These are phyloP conservation scores for Trichosporon sp. DNA, from an alignment of 1,284 basidiomycete genomes.

Conservation along the genomic window DNA sequence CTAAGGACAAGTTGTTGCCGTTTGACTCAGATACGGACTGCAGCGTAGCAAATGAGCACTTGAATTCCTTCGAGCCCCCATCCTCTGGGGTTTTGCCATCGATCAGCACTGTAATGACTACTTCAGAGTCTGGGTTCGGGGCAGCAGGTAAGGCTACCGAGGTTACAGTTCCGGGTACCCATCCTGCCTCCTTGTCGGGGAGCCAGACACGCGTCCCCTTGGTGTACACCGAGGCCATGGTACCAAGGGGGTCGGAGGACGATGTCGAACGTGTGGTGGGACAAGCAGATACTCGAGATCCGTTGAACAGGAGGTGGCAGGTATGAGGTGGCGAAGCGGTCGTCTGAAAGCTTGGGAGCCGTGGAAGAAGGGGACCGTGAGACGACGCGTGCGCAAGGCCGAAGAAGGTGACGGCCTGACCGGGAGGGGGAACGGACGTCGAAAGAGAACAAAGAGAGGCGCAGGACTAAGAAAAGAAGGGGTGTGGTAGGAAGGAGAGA, in stretches of 20 bases:
- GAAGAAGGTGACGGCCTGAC: not conserved
- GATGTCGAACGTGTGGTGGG: not conserved
- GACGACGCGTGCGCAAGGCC: not conserved
- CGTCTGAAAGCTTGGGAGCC: not conserved
- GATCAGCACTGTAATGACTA: constrained; percentile 35
- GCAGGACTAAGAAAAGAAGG: not conserved
- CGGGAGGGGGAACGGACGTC: not conserved
- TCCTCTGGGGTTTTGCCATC: constrained; percentile 23
- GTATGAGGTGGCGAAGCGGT: not conserved
- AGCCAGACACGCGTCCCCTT: constrained; percentile 51
- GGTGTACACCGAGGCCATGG: constrained; percentile 42
- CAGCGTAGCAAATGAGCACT: constrained; percentile 39
- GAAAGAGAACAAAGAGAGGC: not conserved
- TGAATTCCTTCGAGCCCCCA: constrained; percentile 31
- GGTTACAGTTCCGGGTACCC: constrained; percentile 48
- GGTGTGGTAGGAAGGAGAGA: too few relatives aligned
- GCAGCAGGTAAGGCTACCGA: constrained; percentile 32
- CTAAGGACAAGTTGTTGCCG: constrained; percentile 23
- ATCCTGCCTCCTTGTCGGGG: constrained; percentile 43
- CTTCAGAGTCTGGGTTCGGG: constrained; percentile 24
- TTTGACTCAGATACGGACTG: constrained; percentile 26
- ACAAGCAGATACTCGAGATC: not conserved
- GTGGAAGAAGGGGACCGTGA: constrained; percentile 1
- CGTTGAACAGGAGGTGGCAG: not conserved
- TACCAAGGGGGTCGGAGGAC: not conserved